Evolutionary conservation across 192 early-diverging fungal species (phyloP), one percentile per base, ranked within the genome.

Genomic region (Backusella westeae): DNA sequence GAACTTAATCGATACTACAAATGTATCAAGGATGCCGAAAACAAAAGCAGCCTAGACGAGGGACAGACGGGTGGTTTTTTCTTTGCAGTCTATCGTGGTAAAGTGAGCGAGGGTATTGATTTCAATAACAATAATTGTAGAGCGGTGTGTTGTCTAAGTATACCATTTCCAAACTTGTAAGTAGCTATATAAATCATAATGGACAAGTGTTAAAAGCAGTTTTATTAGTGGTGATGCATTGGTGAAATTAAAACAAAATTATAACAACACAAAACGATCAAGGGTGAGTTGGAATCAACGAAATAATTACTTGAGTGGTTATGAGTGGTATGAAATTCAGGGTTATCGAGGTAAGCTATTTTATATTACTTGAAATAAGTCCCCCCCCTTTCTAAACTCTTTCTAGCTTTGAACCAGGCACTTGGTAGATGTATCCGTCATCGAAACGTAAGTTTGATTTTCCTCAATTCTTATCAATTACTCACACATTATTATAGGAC

Each of bases 21-120:
- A 29, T 63, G 56, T 14, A 63, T 78, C 5, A 35, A 75, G 12
- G 41, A 75, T 53, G 74, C 36, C 23, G 26, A 72, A 44, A 34
- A 56, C 1, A 44, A 34, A 14, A n/a, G 1, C n/a, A 21, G 19
- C 10, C 17, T 49, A n/a, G 56, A 53, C 7, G 73, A 79, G 2
- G 71, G 34, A 0, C 42, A 73, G 15, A 73, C 56, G 15, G 92
- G 92, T 0, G 91, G 87, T 2, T 67, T 90, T 2, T 79, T 93
- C 12, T 90, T 93, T 82, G 92, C 91, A 17, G 92, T 81, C 71
- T 94, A 87, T 68, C 85, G 91, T 15, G 93, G 93, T 1, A 94
- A 94, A 75, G 89, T 90, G 7, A 86, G 85, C n/a, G 93, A 94
- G 77, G 92, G 93, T 2, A 87, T 94, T 66, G 93, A 94, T 72